These are phyloP conservation scores for Paspalum vaginatum DNA, from an alignment of 176 grass and related monocot species.

Conservation along the genomic window DNA sequence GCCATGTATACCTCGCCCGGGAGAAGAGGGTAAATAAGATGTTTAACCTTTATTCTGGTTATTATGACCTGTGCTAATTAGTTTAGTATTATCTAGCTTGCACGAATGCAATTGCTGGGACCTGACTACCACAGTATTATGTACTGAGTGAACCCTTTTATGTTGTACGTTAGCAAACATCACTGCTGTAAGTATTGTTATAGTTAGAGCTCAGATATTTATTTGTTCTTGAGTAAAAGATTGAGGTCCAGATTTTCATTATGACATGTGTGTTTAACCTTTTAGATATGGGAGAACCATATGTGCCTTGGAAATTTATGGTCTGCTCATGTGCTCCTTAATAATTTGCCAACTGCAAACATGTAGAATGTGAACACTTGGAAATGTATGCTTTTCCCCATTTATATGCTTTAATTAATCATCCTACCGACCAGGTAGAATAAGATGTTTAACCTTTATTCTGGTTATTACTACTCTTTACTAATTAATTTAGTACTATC, in stretches of 20 bases:
- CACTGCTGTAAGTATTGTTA: not conserved
- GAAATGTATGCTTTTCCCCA: not conserved
- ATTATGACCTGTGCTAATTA: slow-evolving; percentile 2
- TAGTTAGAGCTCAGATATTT: no score
- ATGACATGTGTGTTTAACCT: not conserved
- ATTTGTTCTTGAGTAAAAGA: no score
- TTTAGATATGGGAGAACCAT: slow-evolving; percentile 4
- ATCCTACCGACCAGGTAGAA: not conserved
- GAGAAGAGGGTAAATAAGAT: slow-evolving; percentile 72
- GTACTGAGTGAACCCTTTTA: not conserved
- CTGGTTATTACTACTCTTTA: no score
- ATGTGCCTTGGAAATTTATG: not conserved
- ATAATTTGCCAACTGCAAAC: not conserved
- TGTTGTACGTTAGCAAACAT: not conserved
- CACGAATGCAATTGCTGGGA: slow-evolving; percentile 1
- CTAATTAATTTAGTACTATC: no score
- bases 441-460: no score
- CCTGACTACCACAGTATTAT: not conserved
- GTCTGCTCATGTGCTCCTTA: not conserved
- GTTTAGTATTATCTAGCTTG: not conserved
- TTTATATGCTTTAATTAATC: not conserved
- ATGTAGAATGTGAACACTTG: not conserved
- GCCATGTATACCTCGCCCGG: slow-evolving; percentile 90
- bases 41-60: not conserved
- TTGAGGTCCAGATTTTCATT: not conserved